These are phyloP conservation scores for Aspergillus sojae DNA, from an alignment of 2,329 filamentous ascomycete genomes.

Conservation along the genomic window DNA sequence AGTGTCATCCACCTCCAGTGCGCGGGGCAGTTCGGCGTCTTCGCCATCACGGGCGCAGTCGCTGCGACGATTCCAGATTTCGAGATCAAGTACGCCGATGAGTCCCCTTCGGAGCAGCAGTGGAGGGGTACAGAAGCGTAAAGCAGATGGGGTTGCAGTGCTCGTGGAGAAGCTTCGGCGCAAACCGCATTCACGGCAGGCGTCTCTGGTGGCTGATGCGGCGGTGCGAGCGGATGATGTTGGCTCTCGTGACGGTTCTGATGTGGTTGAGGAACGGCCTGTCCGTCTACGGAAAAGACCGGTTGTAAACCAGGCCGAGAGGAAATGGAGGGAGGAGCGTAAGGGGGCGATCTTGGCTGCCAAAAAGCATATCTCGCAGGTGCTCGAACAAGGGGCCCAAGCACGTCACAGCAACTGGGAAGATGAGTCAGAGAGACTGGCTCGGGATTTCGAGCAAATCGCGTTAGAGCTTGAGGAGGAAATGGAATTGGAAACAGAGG, in stretches of 20 bases:
- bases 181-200: conserved; percentile 36
- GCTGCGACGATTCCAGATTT: conserved; percentile 45
- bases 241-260: conserved; percentile 1
- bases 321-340: conserved; percentile 40
- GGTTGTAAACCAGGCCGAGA: conserved; percentile 45
- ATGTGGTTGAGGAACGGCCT: conserved; percentile 15
- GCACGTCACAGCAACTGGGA: conserved; percentile 44
- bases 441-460: conserved; percentile 45
- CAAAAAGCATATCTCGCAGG: conserved; percentile 36
- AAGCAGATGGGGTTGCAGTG: conserved; percentile 36
- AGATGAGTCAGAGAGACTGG: conserved; percentile 46
- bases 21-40: conserved; percentile 17
- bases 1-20: conserved; percentile 17
- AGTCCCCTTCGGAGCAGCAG: conserved; percentile 30
- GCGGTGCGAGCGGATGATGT: conserved; percentile 21
- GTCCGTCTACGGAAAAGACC: conserved; percentile 39
- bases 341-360: conserved; percentile 37
- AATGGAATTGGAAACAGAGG: conserved; percentile 18
- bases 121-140: conserved; percentile 41
- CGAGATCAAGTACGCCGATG: conserved; percentile 32
- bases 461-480: conserved; percentile 45
- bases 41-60: conserved; percentile 23
- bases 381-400: conserved; percentile 40
- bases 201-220: conserved; percentile 36
- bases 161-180: conserved; percentile 44